Evolutionary conservation across 2,329 filamentous ascomycete genomes (phyloP), one percentile per base, ranked within the genome.

Genomic region (Cryphonectria nitschkei): DNA sequence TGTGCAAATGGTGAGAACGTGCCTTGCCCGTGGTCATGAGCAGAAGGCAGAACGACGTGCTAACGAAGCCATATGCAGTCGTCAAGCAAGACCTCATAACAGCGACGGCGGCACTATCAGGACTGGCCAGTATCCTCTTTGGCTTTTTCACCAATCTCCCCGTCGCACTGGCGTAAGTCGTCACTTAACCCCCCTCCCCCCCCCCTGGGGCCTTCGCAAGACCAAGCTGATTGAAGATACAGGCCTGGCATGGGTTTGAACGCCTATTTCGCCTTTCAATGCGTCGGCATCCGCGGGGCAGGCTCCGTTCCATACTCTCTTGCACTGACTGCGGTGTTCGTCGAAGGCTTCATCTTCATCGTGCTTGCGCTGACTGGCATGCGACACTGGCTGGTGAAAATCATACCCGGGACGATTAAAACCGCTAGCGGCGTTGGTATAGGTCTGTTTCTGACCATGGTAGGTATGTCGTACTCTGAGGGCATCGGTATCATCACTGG

Each of bases 401-500:
- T 90, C 68, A 90, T 91, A 62, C 89, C 89, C 0, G 84, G 85
- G 2, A 90, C 88, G 2, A 86, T 91, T 76, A 91, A 91, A 79
- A 89, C 87, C 1, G 89, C 89, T 14, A 90, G 87, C 32, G 89
- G 89, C 29, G 89, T 90, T 5, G 89, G 89, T 1, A 91, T 91
- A 54, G 89, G 89, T 2, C 81, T 91, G 52, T 90, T 90, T 74
- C 81, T 91, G 34, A 90, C 89, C 0, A 85, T 89, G 73, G 89
- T 89, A 72, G 89, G 89, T 1, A 84, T 91, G 74, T 93, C 92
- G 0, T 96, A 96, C 78, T 90, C 89, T 32, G 90, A 92, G 62
- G 94, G 94, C 69, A 95, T 97, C 76, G 94, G 94, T 22, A 86
- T 93, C 43, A 90, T 97, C 73, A 94, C 92, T 0, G 93, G 93